Evolutionary conservation across 129 eudicot species (phyloP).

Genomic region (Arctium minus): DNA sequence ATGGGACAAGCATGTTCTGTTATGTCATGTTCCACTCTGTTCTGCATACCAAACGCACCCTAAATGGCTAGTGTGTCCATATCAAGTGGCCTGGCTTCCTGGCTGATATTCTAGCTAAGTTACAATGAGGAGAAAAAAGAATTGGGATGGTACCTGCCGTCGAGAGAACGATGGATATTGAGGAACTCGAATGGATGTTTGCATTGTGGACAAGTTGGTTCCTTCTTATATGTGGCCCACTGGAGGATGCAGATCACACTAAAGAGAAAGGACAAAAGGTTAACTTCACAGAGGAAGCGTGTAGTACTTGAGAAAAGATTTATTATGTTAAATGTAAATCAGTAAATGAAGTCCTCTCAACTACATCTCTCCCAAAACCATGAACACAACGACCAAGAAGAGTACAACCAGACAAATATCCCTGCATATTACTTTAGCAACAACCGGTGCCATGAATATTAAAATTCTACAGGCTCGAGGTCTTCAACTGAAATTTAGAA

Average conservation of each 20-base stretch:
- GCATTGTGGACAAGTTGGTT: conserved; percentile 90
- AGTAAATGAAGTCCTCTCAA: not conserved
- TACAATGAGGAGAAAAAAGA: not conserved
- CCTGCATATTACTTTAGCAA: not conserved
- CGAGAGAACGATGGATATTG: conserved; percentile 56
- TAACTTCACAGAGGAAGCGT: not conserved
- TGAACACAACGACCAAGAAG: not conserved
- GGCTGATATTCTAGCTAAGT: not conserved
- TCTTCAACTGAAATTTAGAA: not conserved
- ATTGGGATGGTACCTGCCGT: conserved; percentile 55
- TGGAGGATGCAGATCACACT: conserved; percentile 83
- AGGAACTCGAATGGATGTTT: conserved; percentile 62
- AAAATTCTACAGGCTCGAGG: not conserved
- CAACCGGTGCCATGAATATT: not conserved
- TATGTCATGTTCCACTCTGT: no score
- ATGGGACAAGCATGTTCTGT: no score
- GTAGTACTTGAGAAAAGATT: not conserved
- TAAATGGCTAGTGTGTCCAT: not conserved
- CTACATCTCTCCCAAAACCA: not conserved
- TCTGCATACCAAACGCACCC: no score
- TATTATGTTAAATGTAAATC: not conserved
- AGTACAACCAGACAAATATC: not conserved
- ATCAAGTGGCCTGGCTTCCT: not conserved
- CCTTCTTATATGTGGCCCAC: conserved; percentile 82
- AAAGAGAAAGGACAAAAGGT: not conserved